Evolutionary conservation across 2,329 filamentous ascomycete species (phyloP), one percentile per base, ranked within the genome.

Genomic region (Remersonia thermophila): DNA sequence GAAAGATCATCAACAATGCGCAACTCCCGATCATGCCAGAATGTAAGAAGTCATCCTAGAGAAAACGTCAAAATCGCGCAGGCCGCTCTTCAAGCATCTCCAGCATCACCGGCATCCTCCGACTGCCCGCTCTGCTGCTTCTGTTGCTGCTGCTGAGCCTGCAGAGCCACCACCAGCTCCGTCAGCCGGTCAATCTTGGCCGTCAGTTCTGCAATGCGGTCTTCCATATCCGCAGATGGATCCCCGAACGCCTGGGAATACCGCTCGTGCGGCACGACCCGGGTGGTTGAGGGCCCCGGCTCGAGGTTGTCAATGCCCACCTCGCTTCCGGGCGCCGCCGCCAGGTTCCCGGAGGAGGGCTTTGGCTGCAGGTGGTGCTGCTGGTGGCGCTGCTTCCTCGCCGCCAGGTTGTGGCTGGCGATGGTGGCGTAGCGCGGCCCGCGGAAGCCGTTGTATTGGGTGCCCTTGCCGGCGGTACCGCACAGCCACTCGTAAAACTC

Each of bases 401-500:
- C 34, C n/a, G 33, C 29, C 3, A 43, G 40, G 27, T 39, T 35
- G 14, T 41, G 70, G 43, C 61, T 62, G 18, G 61, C 40, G 20
- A 46, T 44, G 33, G 38, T 35, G 16, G 39, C 30, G 32, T 46
- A 42, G 10, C 41, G 57, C 0, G 64, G 65, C 3, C 65, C 72
- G 48, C 62, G 65, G 56, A 66, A 70, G 18, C 58, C 63, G 39
- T 60, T 61, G 44, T 62, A 68, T 35, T 64, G 63, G 34, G 66
- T 63, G 10, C 55, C 48, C 10, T 52, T 42, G 17, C 47, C 47
- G 7, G 37, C 25, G 20, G 20, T 38, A 18, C 45, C 46, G 20
- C 20, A 9, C 12, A 71, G 44, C 48, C 62, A 61, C 57, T 84
- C 80, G 53, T 80, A 85, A n/a, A 67, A 51, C 55, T 72, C 69